Evolutionary conservation across 2,329 filamentous ascomycete genomes (phyloP).

Genomic region (Apiospora malaysiana): DNA sequence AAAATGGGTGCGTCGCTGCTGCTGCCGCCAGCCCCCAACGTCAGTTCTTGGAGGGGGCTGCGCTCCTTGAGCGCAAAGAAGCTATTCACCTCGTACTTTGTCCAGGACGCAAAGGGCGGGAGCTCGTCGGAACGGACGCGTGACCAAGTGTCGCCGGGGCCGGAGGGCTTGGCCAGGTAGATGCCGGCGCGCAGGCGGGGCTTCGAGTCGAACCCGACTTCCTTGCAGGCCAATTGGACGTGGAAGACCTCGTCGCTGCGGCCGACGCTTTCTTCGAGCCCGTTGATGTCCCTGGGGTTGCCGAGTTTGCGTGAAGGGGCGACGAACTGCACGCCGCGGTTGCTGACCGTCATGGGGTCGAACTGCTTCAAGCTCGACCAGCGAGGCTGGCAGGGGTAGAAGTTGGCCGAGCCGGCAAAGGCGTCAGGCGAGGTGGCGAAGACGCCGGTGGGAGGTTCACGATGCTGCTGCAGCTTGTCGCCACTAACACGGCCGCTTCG

Average conservation of each 20-base stretch:
- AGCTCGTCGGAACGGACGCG: not conserved
- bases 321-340: not conserved
- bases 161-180: not conserved
- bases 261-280: not conserved
- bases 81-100: not conserved
- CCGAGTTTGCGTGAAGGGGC: not conserved
- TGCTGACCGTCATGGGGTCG: not conserved
- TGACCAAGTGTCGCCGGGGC: not conserved
- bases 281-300: not conserved
- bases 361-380: not conserved
- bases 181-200: not conserved
- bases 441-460: not conserved
- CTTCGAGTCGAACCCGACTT: not conserved
- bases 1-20: not conserved
- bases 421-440: not conserved
- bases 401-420: not conserved
- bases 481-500: not conserved
- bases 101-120: not conserved
- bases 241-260: not conserved
- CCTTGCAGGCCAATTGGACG: not conserved
- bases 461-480: not conserved
- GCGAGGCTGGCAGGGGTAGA: slow-evolving; percentile 1
- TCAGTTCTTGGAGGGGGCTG: not conserved
- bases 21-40: not conserved
- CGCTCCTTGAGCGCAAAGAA: not conserved